These are phyloP conservation scores for Eucalyptus tenuipes DNA, from an alignment of 345 rosid genomes.

Conservation along the genomic window DNA sequence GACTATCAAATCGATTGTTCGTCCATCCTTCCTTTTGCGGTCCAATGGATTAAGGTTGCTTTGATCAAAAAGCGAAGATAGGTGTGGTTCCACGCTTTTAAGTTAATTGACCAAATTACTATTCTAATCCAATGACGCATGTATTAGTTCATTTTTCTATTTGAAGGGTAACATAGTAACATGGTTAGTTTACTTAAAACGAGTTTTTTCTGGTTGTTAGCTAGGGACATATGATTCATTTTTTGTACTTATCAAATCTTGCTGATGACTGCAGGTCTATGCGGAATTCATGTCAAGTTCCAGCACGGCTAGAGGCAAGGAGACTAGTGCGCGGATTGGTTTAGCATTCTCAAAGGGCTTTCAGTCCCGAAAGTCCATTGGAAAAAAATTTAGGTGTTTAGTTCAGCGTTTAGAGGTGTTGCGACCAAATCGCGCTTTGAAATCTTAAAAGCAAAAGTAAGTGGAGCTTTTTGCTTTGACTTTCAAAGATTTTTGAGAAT, in stretches of 20 bases:
- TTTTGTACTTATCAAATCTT: background rate
- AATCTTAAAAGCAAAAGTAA: too few species aligned
- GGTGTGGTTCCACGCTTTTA: background rate
- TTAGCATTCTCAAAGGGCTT: too few species aligned
- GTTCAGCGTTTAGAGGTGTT: too few species aligned
- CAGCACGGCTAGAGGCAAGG: background rate
- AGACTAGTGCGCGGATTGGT: too few species aligned
- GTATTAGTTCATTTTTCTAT: background rate
- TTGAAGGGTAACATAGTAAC: background rate
- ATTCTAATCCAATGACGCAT: background rate
- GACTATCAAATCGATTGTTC: background rate
- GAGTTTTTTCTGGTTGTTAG: background rate
- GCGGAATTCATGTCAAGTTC: background rate
- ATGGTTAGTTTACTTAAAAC: background rate
- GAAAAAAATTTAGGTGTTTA: too few species aligned
- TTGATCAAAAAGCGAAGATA: fast-evolving
- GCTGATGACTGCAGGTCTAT: too few species aligned
- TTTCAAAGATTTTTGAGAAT: too few species aligned
- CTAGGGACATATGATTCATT: background rate
- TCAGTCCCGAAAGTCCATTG: too few species aligned
- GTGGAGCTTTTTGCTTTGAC: too few species aligned
- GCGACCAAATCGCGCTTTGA: too few species aligned
- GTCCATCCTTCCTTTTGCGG: background rate
- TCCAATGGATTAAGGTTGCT: background rate
- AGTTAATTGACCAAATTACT: background rate